Base-by-base conservation (phyloP, 257 asterid species). In the Rehmannia glutinosa region DNA sequence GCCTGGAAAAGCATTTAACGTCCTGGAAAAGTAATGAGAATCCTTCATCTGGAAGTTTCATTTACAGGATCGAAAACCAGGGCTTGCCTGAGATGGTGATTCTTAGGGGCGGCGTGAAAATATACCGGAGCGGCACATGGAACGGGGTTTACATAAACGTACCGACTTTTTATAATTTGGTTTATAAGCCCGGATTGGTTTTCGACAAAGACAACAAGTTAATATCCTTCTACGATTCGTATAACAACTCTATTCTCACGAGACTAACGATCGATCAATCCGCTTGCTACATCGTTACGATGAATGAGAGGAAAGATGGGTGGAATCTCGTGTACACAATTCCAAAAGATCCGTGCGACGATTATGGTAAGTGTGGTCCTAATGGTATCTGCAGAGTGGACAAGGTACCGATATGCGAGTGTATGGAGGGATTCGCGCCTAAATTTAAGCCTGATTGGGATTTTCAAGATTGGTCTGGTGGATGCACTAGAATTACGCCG, bases 291-390 rank as follows among this genome's bases (percentile, higher is more conserved):
- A 5, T 35, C 71, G 62, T 36, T 66, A 51, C 62, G 0, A 33
- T 51, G 71, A 15, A 66, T 8, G 62, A 23, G n/a, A 0, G 3
- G 7, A 24, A 36, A 8, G 19, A 66, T 1, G 5, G 36, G 39
- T 66, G 71, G 71, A 36, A 50, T 36, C 62, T 66, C 3, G 12
- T 51, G 1, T 66, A 33, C 41, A 20, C 39, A 11, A 21, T 50
- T 7, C 71, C 71, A 1, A 50, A 36, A 51, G 71, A 66, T 50
- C 49, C 71, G 1, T 51, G 71, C 9, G 71, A 66, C 7, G 19
- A 66, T 3, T 66, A 66, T 16, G 62, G 17, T 5, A 35, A 33
- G 7, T 66, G 71, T 66, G n/a, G n/a, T n/a, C n/a, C n/a, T n/a
- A n/a, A n/a, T n/a, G n/a, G n/a, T n/a, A n/a, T n/a, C n/a, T n/a